Evolutionary conservation across 148 eudicot species (phyloP), one percentile per base, ranked within the genome.

Genomic region (Rhododendron williamsianum): DNA sequence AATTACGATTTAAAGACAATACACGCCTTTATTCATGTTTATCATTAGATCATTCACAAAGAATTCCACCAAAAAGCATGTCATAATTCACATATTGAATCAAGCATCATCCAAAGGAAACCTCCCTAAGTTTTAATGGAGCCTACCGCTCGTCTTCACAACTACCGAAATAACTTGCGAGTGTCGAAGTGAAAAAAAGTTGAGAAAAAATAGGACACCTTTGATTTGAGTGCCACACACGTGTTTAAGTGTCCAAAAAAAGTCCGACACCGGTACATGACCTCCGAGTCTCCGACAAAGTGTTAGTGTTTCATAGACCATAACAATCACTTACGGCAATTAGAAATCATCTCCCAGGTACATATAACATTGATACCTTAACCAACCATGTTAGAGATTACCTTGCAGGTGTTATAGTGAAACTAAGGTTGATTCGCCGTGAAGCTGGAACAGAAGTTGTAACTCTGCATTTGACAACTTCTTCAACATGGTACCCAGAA

Each of bases 381-480:
- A 71, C 73, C 35, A 67, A 67, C 76, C 30, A 82, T 3, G 19
- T 43, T 27, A 49, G 27, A 79, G 77, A 52, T 38, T 82, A 86
- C 94, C 93, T 92, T 76, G 90, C 71, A 38, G 95, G 92, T n/a
- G 92, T 91, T 78, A 92, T 93, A 81, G 87, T 89, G 87, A 97
- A 94, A 88, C 99, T 97, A 82, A 97, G 94, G 90, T 87, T 94
- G 87, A 97, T 94, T 58, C 94, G 88, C 82, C 89, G 92, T 81
- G 93, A 89, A 83, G 94, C 90, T 86, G 97, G 98, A 88, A 88
- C 81, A 82, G 95, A 92, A 87, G 94, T 90, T 82, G 92, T 93
- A 82, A 97, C 94, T 90, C 99, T 90, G 91, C 99, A 97, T 90
- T 97, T 97, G 77, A 97, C 96, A 72, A 97, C 99, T 91, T 97